Evolutionary conservation across 164 flowering plant genomes (phyloP), one percentile per base, ranked within the genome.

Genomic region (Buxus sempervirens): DNA sequence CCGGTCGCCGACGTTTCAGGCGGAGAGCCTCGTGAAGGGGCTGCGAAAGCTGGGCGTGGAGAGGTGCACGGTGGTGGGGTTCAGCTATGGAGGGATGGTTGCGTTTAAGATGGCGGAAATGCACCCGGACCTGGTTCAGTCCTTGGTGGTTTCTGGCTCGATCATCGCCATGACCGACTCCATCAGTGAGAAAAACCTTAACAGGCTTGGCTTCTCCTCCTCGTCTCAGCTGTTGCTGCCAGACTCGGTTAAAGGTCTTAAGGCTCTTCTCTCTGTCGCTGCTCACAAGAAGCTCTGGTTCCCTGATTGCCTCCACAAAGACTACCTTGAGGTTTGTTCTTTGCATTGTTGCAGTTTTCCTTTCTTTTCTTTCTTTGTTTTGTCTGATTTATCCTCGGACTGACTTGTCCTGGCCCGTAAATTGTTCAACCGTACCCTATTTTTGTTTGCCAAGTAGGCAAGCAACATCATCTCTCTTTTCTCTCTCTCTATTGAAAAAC

Each of bases 61-160:
- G 19, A 78, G 60, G 72, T 91, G 89, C 66, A 69, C 71, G 0
- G 62, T 84, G 38, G 91, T 91, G 0, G 97, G 97, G 62, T 89
- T 91, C 67, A 91, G 97, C 68, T 91, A 91, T 26, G 97, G 97
- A 2, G 97, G 97, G 4, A 86, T 91, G 86, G 95, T 91, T 64
- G 88, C 88, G 9, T 88, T 89, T 48, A 89, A 87, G 83, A 69
- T 91, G 79, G 93, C 88, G 2, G 86, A 85, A 78, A 22, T 71
- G 67, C 64, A 81, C 21, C 97, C 95, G 0, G 79, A 81, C 8
- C n/a, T 91, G 76, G 86, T 91, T 18, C 41, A 71, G 18, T 77
- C 80, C 12, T 20, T 91, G 78, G 95, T 89, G 36, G 65, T 89
- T 0, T 88, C 97, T 0, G 95, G 97, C 5, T 89, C 97, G 16